Percentiles rank a stretch among this genome's conserved stretches.
phyloP scores from a whole-genome alignment of 176 grass and related monocot genomes.

The Eremochloa ophiuroides region DNA sequence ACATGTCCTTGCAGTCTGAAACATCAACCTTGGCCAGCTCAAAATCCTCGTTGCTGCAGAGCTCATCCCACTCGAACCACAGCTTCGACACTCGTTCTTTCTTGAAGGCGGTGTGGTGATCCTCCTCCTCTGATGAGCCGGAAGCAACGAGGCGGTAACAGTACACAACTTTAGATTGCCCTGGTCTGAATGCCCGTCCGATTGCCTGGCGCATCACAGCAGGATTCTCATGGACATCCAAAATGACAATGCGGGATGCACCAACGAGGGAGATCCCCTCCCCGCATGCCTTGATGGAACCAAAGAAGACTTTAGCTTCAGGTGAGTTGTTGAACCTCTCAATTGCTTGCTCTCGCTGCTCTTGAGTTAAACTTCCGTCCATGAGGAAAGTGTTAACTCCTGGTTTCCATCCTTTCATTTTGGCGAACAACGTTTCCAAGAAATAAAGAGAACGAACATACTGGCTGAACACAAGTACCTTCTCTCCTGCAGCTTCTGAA shows the following conservation, averaged over 20 bases:
- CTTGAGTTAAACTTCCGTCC: slow-evolving; percentile 34
- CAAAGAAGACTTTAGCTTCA: slow-evolving; percentile 70
- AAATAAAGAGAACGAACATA: slow-evolving; percentile 64
- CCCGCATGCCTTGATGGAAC: slow-evolving; percentile 83
- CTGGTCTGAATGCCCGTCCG: slow-evolving; percentile 67
- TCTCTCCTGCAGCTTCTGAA: slow-evolving; percentile 62
- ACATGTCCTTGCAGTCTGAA: slow-evolving; percentile 41
- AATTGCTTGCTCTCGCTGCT: slow-evolving; percentile 51
- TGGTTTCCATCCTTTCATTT: slow-evolving; percentile 57
- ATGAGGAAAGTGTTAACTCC: slow-evolving; percentile 55
- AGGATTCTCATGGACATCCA: slow-evolving; percentile 86
- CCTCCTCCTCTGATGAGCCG: slow-evolving; percentile 60
- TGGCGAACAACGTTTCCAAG: slow-evolving; percentile 52
- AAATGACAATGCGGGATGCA: slow-evolving; percentile 63
- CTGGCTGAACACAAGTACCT: slow-evolving; percentile 71
- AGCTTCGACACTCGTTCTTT: slow-evolving; percentile 72
- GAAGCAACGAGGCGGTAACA: slow-evolving; percentile 64
- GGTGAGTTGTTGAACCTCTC: slow-evolving; percentile 68
- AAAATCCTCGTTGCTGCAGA: slow-evolving; percentile 32
- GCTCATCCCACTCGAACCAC: slow-evolving; percentile 79
- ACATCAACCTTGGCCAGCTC: slow-evolving; percentile 46
- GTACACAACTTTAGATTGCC: slow-evolving; percentile 60
- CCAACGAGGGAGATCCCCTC: slow-evolving; percentile 85
- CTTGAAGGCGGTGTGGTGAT: slow-evolving; percentile 50
- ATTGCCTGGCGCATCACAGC: slow-evolving; percentile 75